Evolutionary conservation across 177 flowering plant genomes (phyloP).

Genomic region (Vitis hybrid): DNA sequence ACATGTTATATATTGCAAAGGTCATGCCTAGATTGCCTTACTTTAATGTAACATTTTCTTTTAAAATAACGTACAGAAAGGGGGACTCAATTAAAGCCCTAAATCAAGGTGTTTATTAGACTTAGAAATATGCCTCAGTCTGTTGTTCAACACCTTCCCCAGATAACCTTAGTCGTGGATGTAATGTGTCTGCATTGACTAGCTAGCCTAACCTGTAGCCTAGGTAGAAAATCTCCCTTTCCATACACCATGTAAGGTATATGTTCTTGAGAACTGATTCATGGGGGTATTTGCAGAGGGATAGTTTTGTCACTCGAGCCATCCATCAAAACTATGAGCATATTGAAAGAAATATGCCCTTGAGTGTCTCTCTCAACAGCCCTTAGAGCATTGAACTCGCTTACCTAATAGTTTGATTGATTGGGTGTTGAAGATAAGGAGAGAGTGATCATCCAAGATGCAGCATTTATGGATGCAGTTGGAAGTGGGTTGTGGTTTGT

Average conservation of each 20-base stretch:
- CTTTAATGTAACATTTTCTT: too few relatives aligned
- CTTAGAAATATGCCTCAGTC: background rate
- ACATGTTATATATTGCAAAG: too few relatives aligned
- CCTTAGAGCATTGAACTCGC: conserved; percentile 5
- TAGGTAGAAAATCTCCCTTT: background rate
- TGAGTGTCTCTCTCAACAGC: conserved; percentile 5
- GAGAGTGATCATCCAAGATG: conserved; percentile 1
- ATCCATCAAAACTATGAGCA: conserved; percentile 1
- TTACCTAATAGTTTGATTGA: background rate
- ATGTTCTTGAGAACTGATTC: too few relatives aligned
- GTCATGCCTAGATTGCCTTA: too few relatives aligned
- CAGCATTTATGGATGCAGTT: conserved; percentile 15
- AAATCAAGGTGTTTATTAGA: background rate
- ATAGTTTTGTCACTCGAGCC: background rate
- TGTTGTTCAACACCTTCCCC: background rate
- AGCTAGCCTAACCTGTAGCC: too few relatives aligned
- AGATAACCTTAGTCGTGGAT: background rate
- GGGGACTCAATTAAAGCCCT: background rate
- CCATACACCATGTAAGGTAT: background rate
- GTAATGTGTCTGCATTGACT: too few relatives aligned
- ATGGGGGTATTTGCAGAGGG: background rate
- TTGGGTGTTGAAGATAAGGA: conserved; percentile 5
- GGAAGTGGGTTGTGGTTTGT: conserved; percentile 5
- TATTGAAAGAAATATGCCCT: too few relatives aligned
- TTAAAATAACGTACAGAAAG: too few relatives aligned